Evolutionary conservation across 768 basidiomycete genomes (phyloP).

Genomic region (Fibroporia radiculosa): DNA sequence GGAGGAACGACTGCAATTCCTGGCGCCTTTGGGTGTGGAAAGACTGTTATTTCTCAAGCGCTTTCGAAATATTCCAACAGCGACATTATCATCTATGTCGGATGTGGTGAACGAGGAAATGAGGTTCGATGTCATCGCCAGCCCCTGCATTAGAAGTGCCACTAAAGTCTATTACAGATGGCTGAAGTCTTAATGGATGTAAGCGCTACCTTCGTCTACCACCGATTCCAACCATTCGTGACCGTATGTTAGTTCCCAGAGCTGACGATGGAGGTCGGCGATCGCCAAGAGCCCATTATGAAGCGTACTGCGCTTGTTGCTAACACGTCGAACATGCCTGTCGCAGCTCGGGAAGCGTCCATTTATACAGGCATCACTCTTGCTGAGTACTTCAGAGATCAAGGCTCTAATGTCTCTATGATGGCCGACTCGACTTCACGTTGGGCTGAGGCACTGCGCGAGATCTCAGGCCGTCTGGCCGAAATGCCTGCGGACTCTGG

Average conservation of each 20-base stretch:
- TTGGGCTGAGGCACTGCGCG: slow-evolving; percentile 98
- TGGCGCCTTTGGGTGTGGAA: slow-evolving; percentile 97
- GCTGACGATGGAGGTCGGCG: slow-evolving; percentile 84
- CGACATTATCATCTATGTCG: slow-evolving; percentile 98
- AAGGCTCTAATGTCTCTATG: slow-evolving; percentile 96
- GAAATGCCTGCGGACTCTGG: slow-evolving; percentile 99
- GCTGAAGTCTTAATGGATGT: slow-evolving; percentile 99
- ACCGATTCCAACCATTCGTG: slow-evolving; percentile 1
- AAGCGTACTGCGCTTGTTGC: slow-evolving; percentile 98
- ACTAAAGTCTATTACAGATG: slow-evolving; percentile 43
- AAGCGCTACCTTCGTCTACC: slow-evolving; percentile 7
- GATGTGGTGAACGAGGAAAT: slow-evolving; percentile 98
- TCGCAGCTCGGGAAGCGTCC: slow-evolving; percentile 97
- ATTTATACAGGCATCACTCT: slow-evolving; percentile 99
- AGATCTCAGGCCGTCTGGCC: slow-evolving; percentile 97
- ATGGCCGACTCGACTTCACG: slow-evolving; percentile 99
- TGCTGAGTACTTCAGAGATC: slow-evolving; percentile 99
- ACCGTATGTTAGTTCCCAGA: slow-evolving; percentile 60
- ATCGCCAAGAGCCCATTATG: slow-evolving; percentile 99
- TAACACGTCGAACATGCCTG: slow-evolving; percentile 99
- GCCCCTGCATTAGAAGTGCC: background rate
- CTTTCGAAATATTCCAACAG: slow-evolving; percentile 98
- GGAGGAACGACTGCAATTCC: slow-evolving; percentile 97
- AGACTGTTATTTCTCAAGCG: slow-evolving; percentile 98
- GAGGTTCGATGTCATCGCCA: slow-evolving; percentile 44